Evolutionary conservation across 2,329 filamentous ascomycete species (phyloP).

Genomic region (Fonsecaea monophora): DNA sequence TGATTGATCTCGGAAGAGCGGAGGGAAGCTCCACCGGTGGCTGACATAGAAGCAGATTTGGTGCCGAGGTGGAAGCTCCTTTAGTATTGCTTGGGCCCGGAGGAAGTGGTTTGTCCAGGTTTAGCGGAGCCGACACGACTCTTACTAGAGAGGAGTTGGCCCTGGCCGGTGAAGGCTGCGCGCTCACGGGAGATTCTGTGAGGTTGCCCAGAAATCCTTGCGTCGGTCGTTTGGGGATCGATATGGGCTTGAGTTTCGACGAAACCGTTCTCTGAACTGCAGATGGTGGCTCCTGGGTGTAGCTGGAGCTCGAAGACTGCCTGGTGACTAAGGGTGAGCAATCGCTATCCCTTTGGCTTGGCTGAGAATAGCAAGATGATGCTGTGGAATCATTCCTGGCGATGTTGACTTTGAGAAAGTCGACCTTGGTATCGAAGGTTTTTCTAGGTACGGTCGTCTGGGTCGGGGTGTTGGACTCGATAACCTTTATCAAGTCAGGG

Average conservation of each 20-base stretch:
- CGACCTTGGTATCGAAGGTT: conserved; percentile 11
- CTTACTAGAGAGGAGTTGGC: conserved; percentile 16
- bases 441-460: conserved; percentile 1
- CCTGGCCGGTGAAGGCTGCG: conserved; percentile 12
- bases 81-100: conserved; percentile 26
- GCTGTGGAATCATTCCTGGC: conserved; percentile 36
- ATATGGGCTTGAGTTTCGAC: conserved; percentile 12
- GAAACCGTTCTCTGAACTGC: conserved; percentile 17
- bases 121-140: conserved; percentile 22
- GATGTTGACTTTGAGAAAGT: conserved; percentile 25
- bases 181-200: conserved; percentile 8
- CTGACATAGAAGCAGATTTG: conserved; percentile 24
- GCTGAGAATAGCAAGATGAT: conserved; percentile 36
- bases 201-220: neutral
- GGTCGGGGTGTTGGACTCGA: neutral
- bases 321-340: conserved; percentile 35
- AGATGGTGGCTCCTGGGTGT: conserved; percentile 28
- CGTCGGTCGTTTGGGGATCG: conserved; percentile 4
- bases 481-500: conserved; percentile 1
- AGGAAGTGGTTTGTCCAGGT: conserved; percentile 35
- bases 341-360: conserved; percentile 31
- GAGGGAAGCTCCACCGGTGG: conserved; percentile 24
- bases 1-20: neutral
- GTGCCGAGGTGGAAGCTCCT: conserved; percentile 27
- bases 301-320: conserved; percentile 37